Percentiles rank a stretch among this genome's conserved stretches.
Conservation (phyloP, 2,329 filamentous ascomycete genomes). For the Rhynchosporium agropyri region DNA sequence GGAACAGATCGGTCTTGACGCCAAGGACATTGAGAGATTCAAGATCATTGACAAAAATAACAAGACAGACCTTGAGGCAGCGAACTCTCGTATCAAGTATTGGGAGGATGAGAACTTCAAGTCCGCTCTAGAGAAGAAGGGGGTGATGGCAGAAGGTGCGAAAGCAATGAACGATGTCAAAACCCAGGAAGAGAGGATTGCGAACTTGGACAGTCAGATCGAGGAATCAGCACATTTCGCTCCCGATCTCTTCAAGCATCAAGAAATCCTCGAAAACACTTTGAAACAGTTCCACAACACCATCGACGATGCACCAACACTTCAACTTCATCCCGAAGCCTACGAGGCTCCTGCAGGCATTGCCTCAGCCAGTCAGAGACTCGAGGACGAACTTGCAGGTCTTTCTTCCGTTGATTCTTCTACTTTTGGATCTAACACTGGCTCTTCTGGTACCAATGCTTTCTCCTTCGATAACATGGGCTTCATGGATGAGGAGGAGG, state of each 20-base stretch:
- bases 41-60: not conserved
- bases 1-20: not conserved
- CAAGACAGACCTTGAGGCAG: not conserved
- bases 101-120: not conserved
- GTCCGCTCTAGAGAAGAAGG: no score
- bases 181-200: not conserved
- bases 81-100: no score
- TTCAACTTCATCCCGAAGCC: constrained; percentile 9
- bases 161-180: not conserved
- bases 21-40: not conserved
- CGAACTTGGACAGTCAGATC: not conserved
- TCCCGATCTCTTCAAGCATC: not conserved
- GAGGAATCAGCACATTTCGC: not conserved
- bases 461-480: not conserved
- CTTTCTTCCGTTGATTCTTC: no score
- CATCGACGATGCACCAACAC: constrained; percentile 2
- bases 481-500: no score
- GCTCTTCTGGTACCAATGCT: not conserved
- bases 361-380: not conserved
- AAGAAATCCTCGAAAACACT: not conserved
- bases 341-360: not conserved
- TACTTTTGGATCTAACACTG: no score
- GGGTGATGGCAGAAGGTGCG: not conserved
- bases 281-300: not conserved
- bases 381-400: not conserved